Evolutionary conservation across 192 early-diverging fungal genomes (phyloP).

Genomic region (Backusella luteola): DNA sequence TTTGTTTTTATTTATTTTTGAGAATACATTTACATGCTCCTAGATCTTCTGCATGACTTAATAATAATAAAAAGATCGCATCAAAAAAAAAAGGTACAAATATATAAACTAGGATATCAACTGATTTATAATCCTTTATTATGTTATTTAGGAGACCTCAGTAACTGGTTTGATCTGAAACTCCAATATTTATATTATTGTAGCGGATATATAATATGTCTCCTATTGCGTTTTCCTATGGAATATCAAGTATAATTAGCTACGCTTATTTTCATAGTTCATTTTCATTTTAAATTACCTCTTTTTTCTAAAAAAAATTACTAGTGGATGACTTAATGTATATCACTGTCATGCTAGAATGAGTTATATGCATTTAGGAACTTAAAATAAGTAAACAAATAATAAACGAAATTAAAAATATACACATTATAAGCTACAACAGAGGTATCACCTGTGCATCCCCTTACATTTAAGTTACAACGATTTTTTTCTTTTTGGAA

Average conservation of each 20-base stretch:
- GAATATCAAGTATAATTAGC: neutral
- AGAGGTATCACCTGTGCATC: neutral
- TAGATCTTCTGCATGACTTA: slow-evolving; percentile 6
- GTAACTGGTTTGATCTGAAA: neutral
- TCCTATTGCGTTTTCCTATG: neutral
- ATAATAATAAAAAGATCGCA: neutral
- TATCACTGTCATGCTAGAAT: neutral
- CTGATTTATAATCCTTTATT: neutral
- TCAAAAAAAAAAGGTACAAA: neutral
- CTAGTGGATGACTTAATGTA: neutral
- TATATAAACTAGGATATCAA: neutral
- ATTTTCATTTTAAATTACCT: neutral
- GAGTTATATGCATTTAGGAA: neutral
- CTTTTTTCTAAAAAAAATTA: neutral
- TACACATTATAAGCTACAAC: neutral
- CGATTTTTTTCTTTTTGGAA: slow-evolving; percentile 3
- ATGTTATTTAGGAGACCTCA: neutral
- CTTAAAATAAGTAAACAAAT: neutral
- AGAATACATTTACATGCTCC: neutral
- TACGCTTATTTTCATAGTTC: neutral
- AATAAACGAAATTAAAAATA: neutral
- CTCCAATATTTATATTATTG: neutral
- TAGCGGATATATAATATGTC: neutral
- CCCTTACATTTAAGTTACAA: slow-evolving; percentile 5
- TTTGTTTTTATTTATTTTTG: neutral